Conservation (phyloP, 495 filamentous ascomycete genomes). For the Letharia lupina region DNA sequence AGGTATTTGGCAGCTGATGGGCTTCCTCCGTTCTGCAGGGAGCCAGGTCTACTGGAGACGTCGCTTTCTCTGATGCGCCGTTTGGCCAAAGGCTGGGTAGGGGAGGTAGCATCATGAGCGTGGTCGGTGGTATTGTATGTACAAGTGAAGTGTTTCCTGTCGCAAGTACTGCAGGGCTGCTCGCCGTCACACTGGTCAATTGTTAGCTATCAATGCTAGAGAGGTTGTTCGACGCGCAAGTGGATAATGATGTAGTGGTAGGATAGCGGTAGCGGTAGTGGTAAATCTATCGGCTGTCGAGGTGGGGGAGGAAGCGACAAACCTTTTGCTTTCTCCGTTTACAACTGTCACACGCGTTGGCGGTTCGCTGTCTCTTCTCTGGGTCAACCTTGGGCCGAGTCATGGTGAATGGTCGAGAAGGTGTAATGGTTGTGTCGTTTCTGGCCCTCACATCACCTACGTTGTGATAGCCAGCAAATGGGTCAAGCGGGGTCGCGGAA, state of each 20-base stretch:
- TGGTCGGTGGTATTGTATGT: conserved; percentile 4
- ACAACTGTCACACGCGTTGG: conserved; percentile 66
- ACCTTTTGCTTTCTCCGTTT: conserved; percentile 74
- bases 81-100: conserved; percentile 8
- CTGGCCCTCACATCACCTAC: not conserved
- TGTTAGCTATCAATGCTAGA: not conserved
- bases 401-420: conserved; percentile 29
- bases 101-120: not conserved
- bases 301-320: conserved; percentile 25
- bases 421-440: not conserved
- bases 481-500: not conserved
- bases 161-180: conserved; percentile 13
- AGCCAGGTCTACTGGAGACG: not conserved
- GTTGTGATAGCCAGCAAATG: not conserved
- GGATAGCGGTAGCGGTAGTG: not conserved
- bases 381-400: conserved; percentile 55
- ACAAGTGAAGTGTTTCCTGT: conserved; percentile 10
- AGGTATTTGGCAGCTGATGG: not conserved
- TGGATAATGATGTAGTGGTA: not conserved
- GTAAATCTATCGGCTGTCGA: not conserved
- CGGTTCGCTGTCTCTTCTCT: conserved; percentile 55
- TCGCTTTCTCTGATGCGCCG: conserved; percentile 11
- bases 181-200: conserved; percentile 7
- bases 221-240: not conserved
- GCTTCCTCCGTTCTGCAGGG: not conserved